Conservation (phyloP, 345 rosid genomes). For the Mercurialis annua region DNA sequence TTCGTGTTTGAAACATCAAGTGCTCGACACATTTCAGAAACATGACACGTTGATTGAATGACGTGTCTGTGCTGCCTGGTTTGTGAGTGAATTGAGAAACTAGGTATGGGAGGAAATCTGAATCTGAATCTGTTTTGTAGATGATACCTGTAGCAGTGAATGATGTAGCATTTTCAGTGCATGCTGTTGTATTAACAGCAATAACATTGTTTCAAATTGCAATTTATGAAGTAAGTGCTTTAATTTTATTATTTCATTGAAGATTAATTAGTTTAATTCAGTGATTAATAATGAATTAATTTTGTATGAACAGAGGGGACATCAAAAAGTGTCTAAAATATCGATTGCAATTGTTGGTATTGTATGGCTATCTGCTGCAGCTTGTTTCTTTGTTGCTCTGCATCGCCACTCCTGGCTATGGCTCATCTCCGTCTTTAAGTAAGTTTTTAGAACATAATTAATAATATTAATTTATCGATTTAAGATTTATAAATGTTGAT, state of each 20-base stretch:
- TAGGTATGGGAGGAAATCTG: not conserved
- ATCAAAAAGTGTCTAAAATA: constrained; percentile 67
- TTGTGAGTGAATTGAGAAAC: not conserved
- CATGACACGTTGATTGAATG: too few species aligned
- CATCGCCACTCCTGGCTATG: constrained; percentile 78
- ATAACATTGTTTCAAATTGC: constrained; percentile 62
- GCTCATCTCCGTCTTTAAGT: constrained; percentile 78
- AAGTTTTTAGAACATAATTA: constrained; percentile 29
- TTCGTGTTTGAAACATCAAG: too few species aligned
- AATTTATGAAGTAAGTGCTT: constrained; percentile 64
- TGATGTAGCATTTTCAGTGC: constrained; percentile 90
- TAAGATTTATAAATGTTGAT: not conserved
- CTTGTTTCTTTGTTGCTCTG: constrained; percentile 74
- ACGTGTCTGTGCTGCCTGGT: too few species aligned
- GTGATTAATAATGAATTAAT: too few species aligned
- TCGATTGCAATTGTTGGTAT: constrained; percentile 46
- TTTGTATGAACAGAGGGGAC: constrained; percentile 55
- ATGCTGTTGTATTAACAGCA: constrained; percentile 78
- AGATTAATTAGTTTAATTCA: too few species aligned
- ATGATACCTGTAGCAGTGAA: constrained; percentile 94
- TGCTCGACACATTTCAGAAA: too few species aligned
- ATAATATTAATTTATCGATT: not conserved
- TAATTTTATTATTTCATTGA: too few species aligned
- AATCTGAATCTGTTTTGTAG: constrained; percentile 34
- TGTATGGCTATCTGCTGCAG: constrained; percentile 58